A percentile compares a stretch with the other conserved stretches of the same genome.
Evolutionary conservation across 176 grass and related monocot species (phyloP).

Genomic region (Areca catechu): DNA sequence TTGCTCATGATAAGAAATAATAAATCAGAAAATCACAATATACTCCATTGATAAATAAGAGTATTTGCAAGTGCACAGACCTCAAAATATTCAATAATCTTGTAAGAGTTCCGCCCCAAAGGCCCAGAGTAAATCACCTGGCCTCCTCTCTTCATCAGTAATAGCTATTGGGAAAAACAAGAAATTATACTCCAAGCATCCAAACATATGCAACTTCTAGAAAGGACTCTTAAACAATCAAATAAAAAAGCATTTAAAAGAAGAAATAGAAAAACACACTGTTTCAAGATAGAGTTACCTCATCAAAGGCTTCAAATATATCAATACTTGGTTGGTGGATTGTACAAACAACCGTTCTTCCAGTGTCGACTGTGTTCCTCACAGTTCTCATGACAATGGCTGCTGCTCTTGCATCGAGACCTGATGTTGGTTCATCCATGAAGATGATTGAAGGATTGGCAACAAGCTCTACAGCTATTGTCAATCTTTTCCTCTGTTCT

Average conservation of each 20-base stretch:
- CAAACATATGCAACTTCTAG: background rate
- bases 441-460: slow-evolving; percentile 99
- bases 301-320: slow-evolving; percentile 98
- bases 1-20: too few species aligned
- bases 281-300: slow-evolving; percentile 27
- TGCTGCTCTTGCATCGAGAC: slow-evolving; percentile 96
- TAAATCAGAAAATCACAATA: too few species aligned
- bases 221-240: too few species aligned
- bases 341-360: slow-evolving; percentile 92
- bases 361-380: slow-evolving; percentile 93
- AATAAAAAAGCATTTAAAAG: too few species aligned
- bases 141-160: slow-evolving; percentile 96
- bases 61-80: slow-evolving; percentile 19
- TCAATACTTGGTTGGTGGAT: slow-evolving; percentile 99
- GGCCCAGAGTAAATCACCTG: slow-evolving; percentile 89
- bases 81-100: slow-evolving; percentile 92
- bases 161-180: slow-evolving; percentile 34
- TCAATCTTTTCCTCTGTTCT: slow-evolving; percentile 89
- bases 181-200: background rate
- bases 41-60: too few species aligned
- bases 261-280: background rate
- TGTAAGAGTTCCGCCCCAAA: slow-evolving; percentile 69
- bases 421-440: slow-evolving; percentile 99
- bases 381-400: slow-evolving; percentile 99
- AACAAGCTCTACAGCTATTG: slow-evolving; percentile 93